Base-by-base conservation (phyloP, 352 stramenopile genomes). In the Phytophthora kernoviae region DNA sequence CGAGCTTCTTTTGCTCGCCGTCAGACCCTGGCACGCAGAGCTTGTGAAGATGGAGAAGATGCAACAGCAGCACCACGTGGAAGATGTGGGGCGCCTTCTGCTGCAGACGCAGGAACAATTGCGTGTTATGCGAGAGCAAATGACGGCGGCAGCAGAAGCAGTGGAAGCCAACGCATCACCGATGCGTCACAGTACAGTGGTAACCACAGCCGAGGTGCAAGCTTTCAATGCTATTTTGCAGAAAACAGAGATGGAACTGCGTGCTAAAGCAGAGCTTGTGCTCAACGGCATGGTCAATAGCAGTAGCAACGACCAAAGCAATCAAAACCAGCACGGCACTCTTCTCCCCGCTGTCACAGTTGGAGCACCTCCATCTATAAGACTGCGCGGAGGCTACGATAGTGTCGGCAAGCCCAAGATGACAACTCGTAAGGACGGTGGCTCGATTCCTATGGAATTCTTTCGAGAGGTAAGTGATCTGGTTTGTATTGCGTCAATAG, bases 21-120 rank as follows among this genome's bases (percentile, higher is more conserved):
- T 9, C 37, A 43, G 1, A 8, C n/a, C 6, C 37, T 21, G 37
- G 37, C 9, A 18, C 37, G n/a, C 40, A n/a, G 2, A 32, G 45
- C 37, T 18, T 40, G 41, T 17, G 2, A 44, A 60, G 45, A 94
- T 94, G 86, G 86, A 94, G 49, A 72, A 81, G 40, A 42, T 94
- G 17, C 70, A 91, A 53, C 81, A 94, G 51, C 81, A 90, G 41
- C 79, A 93, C 48, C 86, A 94, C 57, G 78, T 89, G 8, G 84
- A 94, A 45, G 86, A 94, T 70, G 82, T 94, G 21, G 86, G 84
- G 0, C 77, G 86, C 45, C 84, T 94, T 44, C 58, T 94, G 15
- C 54, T 94, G 48, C 80, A 94, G 69, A 91, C 85, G 12, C 83
- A 94, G 62, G 80, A 94, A 36, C 80, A 94, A 22, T 66, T 94